These are phyloP conservation scores for Penicillium rolfsii DNA, from an alignment of 2,329 filamentous ascomycete genomes.

Conservation along the genomic window DNA sequence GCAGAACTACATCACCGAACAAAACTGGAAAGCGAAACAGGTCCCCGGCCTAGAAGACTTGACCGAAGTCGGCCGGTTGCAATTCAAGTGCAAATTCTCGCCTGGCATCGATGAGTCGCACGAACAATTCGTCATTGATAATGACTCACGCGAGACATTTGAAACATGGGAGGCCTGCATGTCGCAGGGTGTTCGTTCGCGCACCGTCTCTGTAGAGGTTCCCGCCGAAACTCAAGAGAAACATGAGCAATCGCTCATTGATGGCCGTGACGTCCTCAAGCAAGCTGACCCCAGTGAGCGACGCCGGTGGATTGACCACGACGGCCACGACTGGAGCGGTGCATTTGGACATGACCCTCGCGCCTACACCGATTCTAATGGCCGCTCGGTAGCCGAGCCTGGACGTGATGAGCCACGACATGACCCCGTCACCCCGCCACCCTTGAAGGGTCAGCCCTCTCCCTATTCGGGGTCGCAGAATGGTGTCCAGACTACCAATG, in stretches of 20 bases:
- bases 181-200: conserved; percentile 78
- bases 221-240: conserved; percentile 72
- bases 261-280: conserved; percentile 79
- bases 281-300: conserved; percentile 68
- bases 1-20: conserved; percentile 88
- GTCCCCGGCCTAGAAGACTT: conserved; percentile 75
- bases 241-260: conserved; percentile 77
- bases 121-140: conserved; percentile 79
- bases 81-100: conserved; percentile 82
- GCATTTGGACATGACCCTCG: conserved; percentile 80
- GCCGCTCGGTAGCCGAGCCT: conserved; percentile 60
- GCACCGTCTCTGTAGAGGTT: conserved; percentile 72
- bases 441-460: conserved; percentile 32
- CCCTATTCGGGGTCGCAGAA: conserved; percentile 5
- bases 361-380: conserved; percentile 57
- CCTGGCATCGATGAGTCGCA: conserved; percentile 88
- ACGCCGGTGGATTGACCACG: conserved; percentile 74
- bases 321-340: conserved; percentile 83
- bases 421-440: conserved; percentile 55
- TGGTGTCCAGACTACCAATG: conserved; percentile 12
- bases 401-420: conserved; percentile 56
- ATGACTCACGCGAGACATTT: conserved; percentile 87
- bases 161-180: conserved; percentile 94
- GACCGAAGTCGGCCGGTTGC: conserved; percentile 77
- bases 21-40: conserved; percentile 64